Evolutionary conservation across 2,329 filamentous ascomycete species (phyloP).

Genomic region (Dendryphion nanum): DNA sequence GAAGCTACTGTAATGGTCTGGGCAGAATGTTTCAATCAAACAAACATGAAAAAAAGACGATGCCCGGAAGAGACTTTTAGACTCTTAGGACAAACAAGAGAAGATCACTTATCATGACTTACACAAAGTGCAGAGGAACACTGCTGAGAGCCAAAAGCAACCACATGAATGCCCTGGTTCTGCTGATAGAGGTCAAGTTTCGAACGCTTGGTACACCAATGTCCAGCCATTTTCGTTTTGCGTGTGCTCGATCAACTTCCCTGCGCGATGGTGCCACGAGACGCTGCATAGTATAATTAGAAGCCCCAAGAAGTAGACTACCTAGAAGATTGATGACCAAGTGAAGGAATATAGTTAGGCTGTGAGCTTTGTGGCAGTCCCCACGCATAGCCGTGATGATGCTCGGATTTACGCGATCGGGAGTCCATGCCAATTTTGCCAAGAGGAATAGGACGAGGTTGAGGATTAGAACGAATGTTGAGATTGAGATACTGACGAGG

Average conservation of each 20-base stretch:
- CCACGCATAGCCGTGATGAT: conserved; percentile 12
- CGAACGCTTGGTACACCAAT: conserved; percentile 43
- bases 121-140: conserved; percentile 15
- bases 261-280: conserved; percentile 50
- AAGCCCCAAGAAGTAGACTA: conserved; percentile 47
- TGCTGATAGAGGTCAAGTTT: conserved; percentile 27
- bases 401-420: conserved; percentile 6
- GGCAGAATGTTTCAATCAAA: no score
- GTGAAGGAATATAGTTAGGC: conserved; percentile 32
- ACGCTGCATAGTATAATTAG: conserved; percentile 54
- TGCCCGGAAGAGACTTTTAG: not conserved
- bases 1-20: no score
- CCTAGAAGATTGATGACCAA: conserved; percentile 50
- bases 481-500: conserved; percentile 2
- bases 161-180: conserved; percentile 6
- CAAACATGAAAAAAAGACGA: no score
- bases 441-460: conserved; percentile 10
- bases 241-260: conserved; percentile 51
- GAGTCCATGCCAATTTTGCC: conserved; percentile 5
- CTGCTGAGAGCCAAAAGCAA: conserved; percentile 8
- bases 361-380: conserved; percentile 11
- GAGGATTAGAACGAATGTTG: conserved; percentile 6
- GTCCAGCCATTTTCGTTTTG: conserved; percentile 37
- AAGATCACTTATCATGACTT: not conserved
- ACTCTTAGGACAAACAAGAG: not conserved